Percentiles rank a stretch among this genome's conserved stretches.
These are phyloP conservation scores for Friedmanniomyces simplex DNA, from an alignment of 495 filamentous ascomycete genomes.

Conservation along the genomic window DNA sequence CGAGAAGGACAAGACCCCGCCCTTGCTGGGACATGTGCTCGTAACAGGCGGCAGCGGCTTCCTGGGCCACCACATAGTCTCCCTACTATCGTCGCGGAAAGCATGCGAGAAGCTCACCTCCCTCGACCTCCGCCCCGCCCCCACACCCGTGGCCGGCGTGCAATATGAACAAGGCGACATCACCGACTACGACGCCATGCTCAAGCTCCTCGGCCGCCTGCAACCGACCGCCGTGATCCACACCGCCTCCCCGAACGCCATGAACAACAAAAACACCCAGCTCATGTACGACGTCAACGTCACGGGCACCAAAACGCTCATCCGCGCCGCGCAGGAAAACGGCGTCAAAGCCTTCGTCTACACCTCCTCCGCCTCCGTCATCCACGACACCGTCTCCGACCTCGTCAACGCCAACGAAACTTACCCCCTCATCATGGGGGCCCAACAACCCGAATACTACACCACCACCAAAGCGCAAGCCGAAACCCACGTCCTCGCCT, in stretches of 20 bases:
- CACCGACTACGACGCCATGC: slow-evolving; percentile 56
- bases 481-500: slow-evolving; percentile 71
- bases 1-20: slow-evolving; percentile 8
- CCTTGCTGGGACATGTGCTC: slow-evolving; percentile 34
- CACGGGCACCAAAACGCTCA: slow-evolving; percentile 67
- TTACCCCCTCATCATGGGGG: slow-evolving; percentile 65
- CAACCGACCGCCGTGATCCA: slow-evolving; percentile 89
- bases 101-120: slow-evolving; percentile 56
- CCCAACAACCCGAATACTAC: slow-evolving; percentile 77
- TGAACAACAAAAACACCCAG: slow-evolving; percentile 19
- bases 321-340: slow-evolving; percentile 62
- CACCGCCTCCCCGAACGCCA: slow-evolving; percentile 48
- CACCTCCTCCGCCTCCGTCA: slow-evolving; percentile 80
- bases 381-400: slow-evolving; percentile 70
- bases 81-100: slow-evolving; percentile 36
- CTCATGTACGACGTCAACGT: slow-evolving; percentile 84
- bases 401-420: slow-evolving; percentile 84
- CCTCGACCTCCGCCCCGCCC: slow-evolving; percentile 70
- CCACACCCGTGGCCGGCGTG: slow-evolving; percentile 48
- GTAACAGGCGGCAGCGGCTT: slow-evolving; percentile 47
- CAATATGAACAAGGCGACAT: slow-evolving; percentile 81
- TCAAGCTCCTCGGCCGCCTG: slow-evolving; percentile 53
- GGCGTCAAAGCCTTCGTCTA: slow-evolving; percentile 89
- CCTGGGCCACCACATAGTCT: slow-evolving; percentile 43
- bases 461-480: slow-evolving; percentile 63